Base-by-base conservation (phyloP, 768 basidiomycete species). In the Termitomyces sp. region DNA sequence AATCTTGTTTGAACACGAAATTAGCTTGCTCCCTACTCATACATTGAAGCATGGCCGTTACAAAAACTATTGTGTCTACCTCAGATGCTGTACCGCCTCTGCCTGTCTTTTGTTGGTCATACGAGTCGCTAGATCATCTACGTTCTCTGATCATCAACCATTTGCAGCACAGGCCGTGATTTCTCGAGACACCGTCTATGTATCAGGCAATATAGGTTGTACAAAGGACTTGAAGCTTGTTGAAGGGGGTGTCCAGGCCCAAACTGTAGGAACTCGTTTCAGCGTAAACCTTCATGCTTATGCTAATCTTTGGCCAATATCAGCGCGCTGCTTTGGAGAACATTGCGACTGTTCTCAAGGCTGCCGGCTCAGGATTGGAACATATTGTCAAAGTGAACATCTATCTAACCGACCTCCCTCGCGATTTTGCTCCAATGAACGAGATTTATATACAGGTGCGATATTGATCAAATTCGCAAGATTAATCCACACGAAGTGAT, bases 311-410 rank as follows among this genome's bases (percentile, higher is more conserved):
- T 27, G 16, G 8, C 23, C 6, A 16, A 44, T 4, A 34, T 19
- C 34, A 78, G 74, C 70, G 71, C 17, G 70, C 68, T 9, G 73
- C 73, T 6, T 53, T 77, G 41, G 70, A 75, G 58, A 77, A 79
- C 56, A 61, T 78, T n/a, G 62, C 65, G 2, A 67, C 71, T 45
- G 70, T 78, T n/a, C 68, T 78, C 16, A 69, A 75, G 51, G 77
- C 74, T 32, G 69, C 75, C 2, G 75, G 75, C 17, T 77, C 77
- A 2, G 68, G 67, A 10, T 66, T 77, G n/a, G 69, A 74, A 32
- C 71, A 75, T 42, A 73, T 76, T 17, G 68, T 78, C 55, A 77
- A 78, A 64, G 74, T 68, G 8, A 77, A 75, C 57, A 62, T 78
- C 8, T 79, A 76, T 63, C 63, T 79, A 38, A 63, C 69, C 19